phyloP scores from a whole-genome alignment of 768 basidiomycete genomes.

The Mycena polygramma region DNA sequence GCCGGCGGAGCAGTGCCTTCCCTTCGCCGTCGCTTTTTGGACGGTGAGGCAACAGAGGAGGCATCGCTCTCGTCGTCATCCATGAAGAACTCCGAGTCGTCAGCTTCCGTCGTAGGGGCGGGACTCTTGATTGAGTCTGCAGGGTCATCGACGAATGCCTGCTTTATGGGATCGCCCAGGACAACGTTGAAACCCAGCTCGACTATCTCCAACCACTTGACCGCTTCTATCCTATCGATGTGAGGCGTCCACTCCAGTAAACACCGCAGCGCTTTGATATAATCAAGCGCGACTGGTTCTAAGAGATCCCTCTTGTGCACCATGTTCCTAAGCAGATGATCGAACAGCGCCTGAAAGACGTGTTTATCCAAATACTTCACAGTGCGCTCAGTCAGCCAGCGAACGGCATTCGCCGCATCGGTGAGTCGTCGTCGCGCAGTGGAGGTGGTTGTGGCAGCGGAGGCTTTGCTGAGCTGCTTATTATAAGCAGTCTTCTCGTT shows the following conservation, averaged over 20 bases:
- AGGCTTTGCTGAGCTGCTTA: slow-evolving; percentile 56
- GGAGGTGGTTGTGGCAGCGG: slow-evolving; percentile 46
- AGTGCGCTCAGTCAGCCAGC: slow-evolving; percentile 79
- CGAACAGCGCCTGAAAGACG: slow-evolving; percentile 68
- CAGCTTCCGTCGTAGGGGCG: slow-evolving; percentile 40
- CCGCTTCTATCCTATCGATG: slow-evolving; percentile 77
- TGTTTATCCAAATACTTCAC: slow-evolving; percentile 68
- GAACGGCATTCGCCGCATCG: slow-evolving; percentile 75
- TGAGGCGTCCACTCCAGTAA: slow-evolving; percentile 80
- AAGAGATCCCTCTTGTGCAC: slow-evolving; percentile 67
- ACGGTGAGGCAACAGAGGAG: slow-evolving; percentile 38
- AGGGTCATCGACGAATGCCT: slow-evolving; percentile 47
- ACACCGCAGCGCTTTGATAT: slow-evolving; percentile 80
- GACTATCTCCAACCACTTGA: slow-evolving; percentile 76
- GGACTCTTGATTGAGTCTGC: slow-evolving; percentile 31
- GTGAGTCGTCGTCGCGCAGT: slow-evolving; percentile 71
- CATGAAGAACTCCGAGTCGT: slow-evolving; percentile 47
- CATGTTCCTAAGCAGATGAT: slow-evolving; percentile 75
- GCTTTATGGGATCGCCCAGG: slow-evolving; percentile 67
- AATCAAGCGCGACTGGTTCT: slow-evolving; percentile 79
- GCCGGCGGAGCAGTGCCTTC: slow-evolving; percentile 13
- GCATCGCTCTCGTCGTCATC: slow-evolving; percentile 40
- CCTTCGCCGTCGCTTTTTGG: slow-evolving; percentile 56
- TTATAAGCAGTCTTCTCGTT: slow-evolving; percentile 69
- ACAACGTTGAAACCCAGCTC: slow-evolving; percentile 84